Conservation (phyloP, 2,329 filamentous ascomycete genomes). For the Cladobotryum mycophilum region DNA sequence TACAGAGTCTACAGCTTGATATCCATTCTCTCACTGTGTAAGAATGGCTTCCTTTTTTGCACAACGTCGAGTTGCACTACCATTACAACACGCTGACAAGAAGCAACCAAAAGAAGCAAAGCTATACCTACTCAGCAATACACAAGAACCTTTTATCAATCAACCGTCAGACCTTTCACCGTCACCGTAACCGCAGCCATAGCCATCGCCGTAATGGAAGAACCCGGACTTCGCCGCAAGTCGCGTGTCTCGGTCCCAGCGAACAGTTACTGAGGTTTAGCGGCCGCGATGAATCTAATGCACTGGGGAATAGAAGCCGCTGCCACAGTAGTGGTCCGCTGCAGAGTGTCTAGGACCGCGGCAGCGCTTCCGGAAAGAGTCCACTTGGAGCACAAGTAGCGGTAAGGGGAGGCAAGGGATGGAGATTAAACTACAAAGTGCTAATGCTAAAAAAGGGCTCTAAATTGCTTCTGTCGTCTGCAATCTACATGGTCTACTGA, state of each 20-base stretch:
- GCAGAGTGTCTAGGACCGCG: constrained; percentile 11
- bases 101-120: too few relatives aligned
- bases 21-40: too few relatives aligned
- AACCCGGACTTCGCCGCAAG: constrained; percentile 9
- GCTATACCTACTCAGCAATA: too few relatives aligned
- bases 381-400: neutral
- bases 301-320: constrained; percentile 9
- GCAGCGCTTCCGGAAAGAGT: constrained; percentile 7
- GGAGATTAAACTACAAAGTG: neutral
- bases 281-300: constrained; percentile 25
- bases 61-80: too few relatives aligned
- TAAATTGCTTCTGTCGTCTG: too few relatives aligned
- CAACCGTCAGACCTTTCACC: too few relatives aligned
- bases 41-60: too few relatives aligned
- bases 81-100: too few relatives aligned
- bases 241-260: constrained; percentile 24
- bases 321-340: constrained; percentile 3
- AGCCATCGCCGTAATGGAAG: neutral
- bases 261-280: constrained; percentile 25
- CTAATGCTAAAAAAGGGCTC: neutral
- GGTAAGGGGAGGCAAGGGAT: constrained; percentile 6
- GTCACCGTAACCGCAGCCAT: too few relatives aligned
- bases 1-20: too few relatives aligned
- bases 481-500: too few relatives aligned
- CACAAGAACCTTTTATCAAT: too few relatives aligned